Percentiles rank a stretch among this genome's conserved stretches.
Evolutionary conservation across 2,329 filamentous ascomycete genomes (phyloP).

Genomic region (Apiospora kogelbergensis): DNA sequence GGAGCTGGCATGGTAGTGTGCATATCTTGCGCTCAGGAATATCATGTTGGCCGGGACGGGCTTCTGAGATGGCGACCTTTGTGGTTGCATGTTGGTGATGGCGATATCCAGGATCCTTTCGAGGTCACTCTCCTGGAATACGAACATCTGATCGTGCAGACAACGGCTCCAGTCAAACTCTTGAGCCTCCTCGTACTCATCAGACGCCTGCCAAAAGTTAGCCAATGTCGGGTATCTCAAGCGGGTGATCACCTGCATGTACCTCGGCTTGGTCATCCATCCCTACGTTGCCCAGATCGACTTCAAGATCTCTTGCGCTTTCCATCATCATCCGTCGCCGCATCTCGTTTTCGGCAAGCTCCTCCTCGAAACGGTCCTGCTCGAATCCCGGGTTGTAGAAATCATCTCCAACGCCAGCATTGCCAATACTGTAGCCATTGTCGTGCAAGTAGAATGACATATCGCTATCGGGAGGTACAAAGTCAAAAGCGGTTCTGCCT

Average conservation of each 20-base stretch:
- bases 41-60: conserved; percentile 96
- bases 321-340: conserved; percentile 99
- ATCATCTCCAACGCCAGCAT: conserved; percentile 77
- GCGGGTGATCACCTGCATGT: conserved; percentile 30
- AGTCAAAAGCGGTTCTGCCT: conserved; percentile 92
- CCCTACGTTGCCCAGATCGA: conserved; percentile 92
- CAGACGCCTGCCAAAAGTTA: conserved; percentile 51
- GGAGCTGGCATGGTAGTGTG: conserved; percentile 89
- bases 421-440: conserved; percentile 88
- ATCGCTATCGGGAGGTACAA: conserved; percentile 91
- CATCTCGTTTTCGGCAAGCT: conserved; percentile 95
- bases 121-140: conserved; percentile 93
- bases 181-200: conserved; percentile 83
- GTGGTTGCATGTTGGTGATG: conserved; percentile 97
- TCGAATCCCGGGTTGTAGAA: conserved; percentile 93
- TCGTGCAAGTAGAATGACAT: conserved; percentile 95
- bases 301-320: conserved; percentile 93
- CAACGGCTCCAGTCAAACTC: conserved; percentile 97
- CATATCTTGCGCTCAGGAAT: conserved; percentile 92
- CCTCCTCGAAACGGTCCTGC: conserved; percentile 93
- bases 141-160: conserved; percentile 98
- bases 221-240: conserved; percentile 22
- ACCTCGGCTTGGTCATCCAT: conserved; percentile 95
- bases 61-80: conserved; percentile 94
- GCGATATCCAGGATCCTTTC: conserved; percentile 91